A percentile compares a stretch with the other conserved stretches of the same genome.
phyloP scores from a whole-genome alignment of 345 rosid genomes.

The Acer yangbiense region DNA sequence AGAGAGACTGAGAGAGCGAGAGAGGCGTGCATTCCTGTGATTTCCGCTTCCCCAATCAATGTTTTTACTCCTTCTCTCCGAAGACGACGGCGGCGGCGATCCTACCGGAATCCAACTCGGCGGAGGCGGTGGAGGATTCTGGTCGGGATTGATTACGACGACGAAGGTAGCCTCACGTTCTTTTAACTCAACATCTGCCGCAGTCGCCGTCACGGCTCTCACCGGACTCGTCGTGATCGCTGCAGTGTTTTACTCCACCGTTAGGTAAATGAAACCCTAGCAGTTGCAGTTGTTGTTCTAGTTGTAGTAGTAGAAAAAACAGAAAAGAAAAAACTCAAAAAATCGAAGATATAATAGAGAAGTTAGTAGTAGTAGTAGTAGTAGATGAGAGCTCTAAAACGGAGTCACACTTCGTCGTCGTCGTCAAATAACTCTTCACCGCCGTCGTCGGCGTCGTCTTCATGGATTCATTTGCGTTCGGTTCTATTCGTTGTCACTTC shows the following conservation, averaged over 20 bases:
- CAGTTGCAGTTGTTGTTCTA: conserved; percentile 9
- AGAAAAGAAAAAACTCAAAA: not conserved
- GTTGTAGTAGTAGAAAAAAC: not conserved
- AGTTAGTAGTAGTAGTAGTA: not conserved
- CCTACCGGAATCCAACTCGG: conserved; percentile 35
- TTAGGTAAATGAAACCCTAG: conserved; percentile 39
- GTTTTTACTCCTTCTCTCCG: not conserved
- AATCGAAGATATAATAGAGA: not conserved
- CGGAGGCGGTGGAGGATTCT: conserved; percentile 51
- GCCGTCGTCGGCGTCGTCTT: conserved; percentile 55
- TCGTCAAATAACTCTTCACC: conserved; percentile 66
- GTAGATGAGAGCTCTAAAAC: conserved; percentile 85
- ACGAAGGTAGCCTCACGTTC: not conserved
- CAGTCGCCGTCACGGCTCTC: conserved; percentile 43
- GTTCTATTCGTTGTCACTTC: conserved; percentile 74
- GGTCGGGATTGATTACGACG: conserved; percentile 33
- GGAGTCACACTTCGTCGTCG: conserved; percentile 74
- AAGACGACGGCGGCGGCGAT: conserved; percentile 14
- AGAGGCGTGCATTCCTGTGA: conserved; percentile 12
- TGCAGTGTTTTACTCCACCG: conserved; percentile 43
- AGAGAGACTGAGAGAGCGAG: not conserved
- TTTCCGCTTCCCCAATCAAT: conserved; percentile 26
- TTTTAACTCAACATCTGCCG: conserved; percentile 15
- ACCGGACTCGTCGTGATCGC: conserved; percentile 46
- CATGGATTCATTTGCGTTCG: conserved; percentile 94